These are phyloP conservation scores for Aspergillus uvarum DNA, from an alignment of 2,329 filamentous ascomycete genomes.

Conservation along the genomic window DNA sequence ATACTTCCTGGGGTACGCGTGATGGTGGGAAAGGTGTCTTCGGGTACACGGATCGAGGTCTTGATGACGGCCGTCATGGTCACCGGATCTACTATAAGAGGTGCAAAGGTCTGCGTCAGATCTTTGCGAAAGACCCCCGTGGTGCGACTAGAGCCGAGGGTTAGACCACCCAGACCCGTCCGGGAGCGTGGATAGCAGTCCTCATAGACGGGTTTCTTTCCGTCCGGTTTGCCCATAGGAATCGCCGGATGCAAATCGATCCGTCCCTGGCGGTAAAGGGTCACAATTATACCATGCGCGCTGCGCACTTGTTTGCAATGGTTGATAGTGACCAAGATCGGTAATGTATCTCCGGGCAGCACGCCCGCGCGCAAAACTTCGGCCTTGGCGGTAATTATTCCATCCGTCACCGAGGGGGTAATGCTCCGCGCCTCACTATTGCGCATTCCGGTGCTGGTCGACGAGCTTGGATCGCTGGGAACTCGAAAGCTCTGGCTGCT, in stretches of 20 bases:
- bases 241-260: conserved; percentile 76
- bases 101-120: conserved; percentile 81
- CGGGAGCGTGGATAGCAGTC: conserved; percentile 85
- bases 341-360: conserved; percentile 78
- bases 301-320: conserved; percentile 90
- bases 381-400: conserved; percentile 82
- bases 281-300: conserved; percentile 87
- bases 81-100: conserved; percentile 80
- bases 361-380: conserved; percentile 81
- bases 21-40: conserved; percentile 90
- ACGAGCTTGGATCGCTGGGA: conserved; percentile 45
- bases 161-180: conserved; percentile 81
- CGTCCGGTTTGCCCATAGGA: conserved; percentile 60
- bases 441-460: conserved; percentile 35
- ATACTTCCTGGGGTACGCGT: conserved; percentile 84
- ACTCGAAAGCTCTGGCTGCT: conserved; percentile 61
- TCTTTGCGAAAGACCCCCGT: conserved; percentile 96
- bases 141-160: conserved; percentile 79
- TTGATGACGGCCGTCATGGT: conserved; percentile 78
- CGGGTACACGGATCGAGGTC: conserved; percentile 79
- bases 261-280: conserved; percentile 83
- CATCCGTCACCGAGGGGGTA: conserved; percentile 60
- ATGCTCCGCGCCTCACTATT: conserved; percentile 53
- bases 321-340: conserved; percentile 76
- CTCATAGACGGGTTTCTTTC: conserved; percentile 70